Base-by-base conservation (phyloP, 805 yeast genomes). In the Metschnikowia gelsemii region DNA sequence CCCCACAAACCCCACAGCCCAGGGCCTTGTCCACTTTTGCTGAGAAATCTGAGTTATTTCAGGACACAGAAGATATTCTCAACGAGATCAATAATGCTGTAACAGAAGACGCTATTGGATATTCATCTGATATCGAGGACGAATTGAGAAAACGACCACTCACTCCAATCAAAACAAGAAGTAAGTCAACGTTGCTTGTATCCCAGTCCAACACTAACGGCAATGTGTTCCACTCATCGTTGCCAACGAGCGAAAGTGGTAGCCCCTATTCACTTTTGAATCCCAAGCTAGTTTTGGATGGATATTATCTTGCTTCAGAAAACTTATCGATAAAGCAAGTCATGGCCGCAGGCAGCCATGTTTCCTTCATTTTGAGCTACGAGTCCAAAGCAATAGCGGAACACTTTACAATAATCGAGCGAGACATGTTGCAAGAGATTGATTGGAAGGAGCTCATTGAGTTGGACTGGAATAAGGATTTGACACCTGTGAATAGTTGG, bases 371-470 rank as follows among this genome's bases (percentile, higher is more conserved):
- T 24, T 70, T 93, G 53, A 79, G 84, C 61, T 83, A 79, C 59
- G 80, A 75, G 42, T 80, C 96, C 1, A 63, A 69, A 41, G 66
- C 76, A 0, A 63, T 93, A 22, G 89, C 95, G 5, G 77, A 81
- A 49, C 97, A 91, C 49, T 72, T 91, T 62, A 91, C 98, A 0
- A 59, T 87, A 35, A 84, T 91, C 49, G 99, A 93, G 61, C 72
- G 81, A 39, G 98, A 93, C 60, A 76, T 89, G 31, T 62, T 90
- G 17, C 74, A 79, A 38, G 96, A 88, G 55, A 75, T 93, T 28
- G 97, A 91, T 60, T 91, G 98, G 97, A 82, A 80, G 54, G 96
- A 88, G 51, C 71, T 91, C 32, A 72, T 90, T 31, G 90, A 87
- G 47, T 65, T 86, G 47, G 74, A 79, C 35, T 84, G 96, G 88